These are phyloP conservation scores for Penicillium dipodomyicola DNA, from an alignment of 495 filamentous ascomycete species.

Conservation along the genomic window DNA sequence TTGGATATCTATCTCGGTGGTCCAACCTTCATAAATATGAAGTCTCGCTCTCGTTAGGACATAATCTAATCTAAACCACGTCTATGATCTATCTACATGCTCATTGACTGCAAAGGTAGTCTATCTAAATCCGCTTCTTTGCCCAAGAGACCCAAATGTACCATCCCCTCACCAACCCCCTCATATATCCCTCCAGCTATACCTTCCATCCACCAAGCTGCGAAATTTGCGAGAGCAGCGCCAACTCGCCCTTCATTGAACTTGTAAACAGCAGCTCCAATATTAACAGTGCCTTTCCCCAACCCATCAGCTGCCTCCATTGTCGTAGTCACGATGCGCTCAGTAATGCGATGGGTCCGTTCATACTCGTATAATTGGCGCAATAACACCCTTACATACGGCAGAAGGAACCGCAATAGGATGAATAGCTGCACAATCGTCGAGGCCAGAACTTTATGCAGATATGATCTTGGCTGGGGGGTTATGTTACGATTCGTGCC, in stretches of 20 bases:
- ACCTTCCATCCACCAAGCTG: conserved; percentile 57
- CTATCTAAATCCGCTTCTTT: conserved; percentile 29
- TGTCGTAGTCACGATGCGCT: conserved; percentile 49
- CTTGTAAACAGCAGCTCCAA: conserved; percentile 49
- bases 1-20: neutral
- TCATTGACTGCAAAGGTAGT: conserved; percentile 10
- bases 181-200: conserved; percentile 63
- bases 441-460: conserved; percentile 58
- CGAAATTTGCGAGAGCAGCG: conserved; percentile 46
- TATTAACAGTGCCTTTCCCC: conserved; percentile 48
- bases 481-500: neutral
- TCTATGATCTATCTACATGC: conserved; percentile 12
- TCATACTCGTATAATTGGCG: conserved; percentile 57
- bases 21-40: conserved; percentile 2
- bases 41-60: neutral
- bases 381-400: conserved; percentile 56
- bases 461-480: conserved; percentile 38
- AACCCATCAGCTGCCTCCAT: conserved; percentile 52
- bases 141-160: conserved; percentile 40
- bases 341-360: conserved; percentile 58
- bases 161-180: conserved; percentile 60
- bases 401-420: conserved; percentile 54
- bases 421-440: conserved; percentile 57
- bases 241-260: conserved; percentile 59
- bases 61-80: conserved; percentile 3